A percentile compares a stretch with the other conserved stretches of the same genome.
Conservation (phyloP, 2,329 filamentous ascomycete genomes). For the Fusarium tricinctum region DNA sequence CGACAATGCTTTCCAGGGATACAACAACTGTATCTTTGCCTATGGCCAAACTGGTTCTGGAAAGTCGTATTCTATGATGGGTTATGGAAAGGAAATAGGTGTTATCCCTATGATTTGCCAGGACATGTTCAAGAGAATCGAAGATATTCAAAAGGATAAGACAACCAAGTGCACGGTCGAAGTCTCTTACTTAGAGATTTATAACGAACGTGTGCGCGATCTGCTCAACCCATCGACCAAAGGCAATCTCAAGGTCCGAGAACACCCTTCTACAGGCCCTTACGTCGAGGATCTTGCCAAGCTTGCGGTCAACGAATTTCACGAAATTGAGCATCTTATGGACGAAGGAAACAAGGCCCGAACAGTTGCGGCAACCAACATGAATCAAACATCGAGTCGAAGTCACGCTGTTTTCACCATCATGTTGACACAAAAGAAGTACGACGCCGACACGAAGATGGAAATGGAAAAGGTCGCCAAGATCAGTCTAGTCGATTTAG, state of each 20-base stretch:
- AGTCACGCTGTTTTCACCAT: slow-evolving; percentile 98
- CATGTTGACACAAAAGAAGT: slow-evolving; percentile 93
- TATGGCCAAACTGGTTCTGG: slow-evolving; percentile 98
- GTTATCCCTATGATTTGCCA: slow-evolving; percentile 98
- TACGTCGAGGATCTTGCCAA: slow-evolving; percentile 99
- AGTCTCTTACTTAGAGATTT: slow-evolving; percentile 98
- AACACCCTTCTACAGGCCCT: slow-evolving; percentile 96
- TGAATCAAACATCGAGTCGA: slow-evolving; percentile 99
- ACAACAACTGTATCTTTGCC: slow-evolving; percentile 99
- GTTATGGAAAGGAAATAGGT: slow-evolving; percentile 94
- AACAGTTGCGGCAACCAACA: slow-evolving; percentile 98
- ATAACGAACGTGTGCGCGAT: slow-evolving; percentile 97
- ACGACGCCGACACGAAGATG: slow-evolving; percentile 94
- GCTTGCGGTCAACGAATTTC: slow-evolving; percentile 90
- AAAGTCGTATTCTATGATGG: slow-evolving; percentile 99
- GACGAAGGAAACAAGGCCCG: slow-evolving; percentile 99
- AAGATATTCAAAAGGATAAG: slow-evolving; percentile 76
- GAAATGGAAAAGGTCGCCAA: slow-evolving; percentile 97
- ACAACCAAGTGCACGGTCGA: slow-evolving; percentile 92
- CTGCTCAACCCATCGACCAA: slow-evolving; percentile 95
- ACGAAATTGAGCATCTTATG: slow-evolving; percentile 98
- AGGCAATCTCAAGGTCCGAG: slow-evolving; percentile 95
- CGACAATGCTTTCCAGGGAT: slow-evolving; percentile 98
- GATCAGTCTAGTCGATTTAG: slow-evolving; percentile 97
- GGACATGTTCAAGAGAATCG: slow-evolving; percentile 95